Conservation (phyloP, 164 flowering plant species). For the Aristolochia fimbriata region DNA sequence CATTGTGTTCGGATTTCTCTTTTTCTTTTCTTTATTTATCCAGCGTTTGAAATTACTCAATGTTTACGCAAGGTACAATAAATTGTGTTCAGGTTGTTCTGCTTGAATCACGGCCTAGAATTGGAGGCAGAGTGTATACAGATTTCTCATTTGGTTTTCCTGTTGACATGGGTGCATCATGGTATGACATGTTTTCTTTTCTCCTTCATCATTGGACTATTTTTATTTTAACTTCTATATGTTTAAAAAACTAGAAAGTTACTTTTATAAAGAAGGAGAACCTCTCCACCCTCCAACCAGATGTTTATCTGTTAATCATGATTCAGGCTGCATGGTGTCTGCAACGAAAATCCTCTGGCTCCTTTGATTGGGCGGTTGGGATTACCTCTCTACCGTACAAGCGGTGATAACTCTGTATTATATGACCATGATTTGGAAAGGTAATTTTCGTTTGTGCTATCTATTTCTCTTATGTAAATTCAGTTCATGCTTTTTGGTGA, state of each 20-base stretch:
- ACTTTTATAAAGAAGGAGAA: no score
- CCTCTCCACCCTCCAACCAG: no score
- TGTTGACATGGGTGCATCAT: constrained; percentile 88
- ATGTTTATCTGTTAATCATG: background rate
- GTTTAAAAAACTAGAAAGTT: no score
- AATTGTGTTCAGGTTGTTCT: constrained; percentile 44
- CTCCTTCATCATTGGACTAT: background rate
- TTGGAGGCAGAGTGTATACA: constrained; percentile 82
- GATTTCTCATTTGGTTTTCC: constrained; percentile 89
- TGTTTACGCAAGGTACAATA: background rate
- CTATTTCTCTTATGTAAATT: background rate
- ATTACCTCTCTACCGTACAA: constrained; percentile 84
- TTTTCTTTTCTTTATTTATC: background rate
- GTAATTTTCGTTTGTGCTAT: constrained; percentile 16
- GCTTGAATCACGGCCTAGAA: constrained; percentile 75
- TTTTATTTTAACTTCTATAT: background rate
- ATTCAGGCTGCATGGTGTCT: constrained; percentile 93
- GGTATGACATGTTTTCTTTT: constrained; percentile 25
- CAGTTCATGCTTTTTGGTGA: background rate
- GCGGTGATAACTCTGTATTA: constrained; percentile 93
- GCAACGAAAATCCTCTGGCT: constrained; percentile 92
- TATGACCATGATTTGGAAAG: constrained; percentile 98
- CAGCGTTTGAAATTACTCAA: no score
- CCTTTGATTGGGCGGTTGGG: constrained; percentile 78
- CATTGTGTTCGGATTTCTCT: background rate